phyloP scores from a whole-genome alignment of 108 stramenopile species.

The Fistulifera solaris region DNA sequence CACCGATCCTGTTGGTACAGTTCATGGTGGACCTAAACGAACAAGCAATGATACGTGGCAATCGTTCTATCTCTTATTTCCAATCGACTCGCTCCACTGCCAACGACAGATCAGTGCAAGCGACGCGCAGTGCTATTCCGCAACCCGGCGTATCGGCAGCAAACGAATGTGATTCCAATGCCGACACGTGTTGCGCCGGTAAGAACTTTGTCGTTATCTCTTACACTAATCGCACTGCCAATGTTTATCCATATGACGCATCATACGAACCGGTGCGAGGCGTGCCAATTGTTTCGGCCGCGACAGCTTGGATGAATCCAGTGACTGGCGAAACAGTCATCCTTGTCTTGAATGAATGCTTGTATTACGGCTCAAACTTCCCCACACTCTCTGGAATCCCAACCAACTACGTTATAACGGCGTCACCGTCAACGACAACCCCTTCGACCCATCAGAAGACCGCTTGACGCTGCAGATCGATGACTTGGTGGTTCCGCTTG shows the following conservation, averaged over 20 bases:
- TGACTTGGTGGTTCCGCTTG: not conserved
- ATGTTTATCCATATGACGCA: not conserved
- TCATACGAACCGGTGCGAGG: too few species aligned
- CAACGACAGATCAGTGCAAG: too few species aligned
- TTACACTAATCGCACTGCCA: not conserved
- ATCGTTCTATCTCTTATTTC: too few species aligned
- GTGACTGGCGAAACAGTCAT: not conserved
- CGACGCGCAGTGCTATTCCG: too few species aligned
- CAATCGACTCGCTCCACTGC: too few species aligned
- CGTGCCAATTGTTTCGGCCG: not conserved
- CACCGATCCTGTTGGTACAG: too few species aligned
- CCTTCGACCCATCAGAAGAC: not conserved
- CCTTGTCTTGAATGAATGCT: not conserved
- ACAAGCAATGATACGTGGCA: too few species aligned
- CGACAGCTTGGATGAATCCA: not conserved
- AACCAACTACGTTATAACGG: not conserved
- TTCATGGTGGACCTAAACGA: too few species aligned
- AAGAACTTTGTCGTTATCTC: not conserved
- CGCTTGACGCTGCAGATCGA: not conserved
- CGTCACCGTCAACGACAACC: not conserved
- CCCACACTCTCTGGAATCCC: not conserved
- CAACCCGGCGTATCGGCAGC: too few species aligned
- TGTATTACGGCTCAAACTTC: not conserved
- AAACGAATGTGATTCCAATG: not conserved
- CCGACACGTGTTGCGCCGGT: not conserved